These are phyloP conservation scores for Hydnomerulius pinastri DNA, from an alignment of 768 basidiomycete species.

Conservation along the genomic window DNA sequence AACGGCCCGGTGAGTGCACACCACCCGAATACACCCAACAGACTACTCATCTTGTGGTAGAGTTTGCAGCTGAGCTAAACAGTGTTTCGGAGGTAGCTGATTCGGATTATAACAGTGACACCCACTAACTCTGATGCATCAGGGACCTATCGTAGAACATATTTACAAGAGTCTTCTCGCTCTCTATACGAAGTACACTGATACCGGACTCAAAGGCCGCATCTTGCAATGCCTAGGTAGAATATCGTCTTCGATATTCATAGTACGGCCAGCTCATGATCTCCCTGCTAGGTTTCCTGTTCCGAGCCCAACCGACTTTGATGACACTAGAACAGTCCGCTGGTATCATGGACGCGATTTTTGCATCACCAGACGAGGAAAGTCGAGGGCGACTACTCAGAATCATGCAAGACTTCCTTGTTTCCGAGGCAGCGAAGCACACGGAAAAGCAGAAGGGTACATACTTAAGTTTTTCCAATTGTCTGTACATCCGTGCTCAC, in stretches of 20 bases:
- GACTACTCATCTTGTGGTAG: slow-evolving; percentile 33
- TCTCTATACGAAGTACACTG: slow-evolving; percentile 68
- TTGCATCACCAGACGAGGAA: slow-evolving; percentile 72
- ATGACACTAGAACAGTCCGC: slow-evolving; percentile 84
- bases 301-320: slow-evolving; percentile 87
- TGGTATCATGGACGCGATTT: slow-evolving; percentile 87
- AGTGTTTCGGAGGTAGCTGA: slow-evolving; percentile 53
- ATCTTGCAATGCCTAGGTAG: slow-evolving; percentile 85
- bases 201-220: slow-evolving; percentile 62
- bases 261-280: background rate
- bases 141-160: slow-evolving; percentile 81
- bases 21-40: too few species aligned
- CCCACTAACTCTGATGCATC: slow-evolving; percentile 9
- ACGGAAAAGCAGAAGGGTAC: slow-evolving; percentile 68
- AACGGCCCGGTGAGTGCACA: slow-evolving; percentile 54
- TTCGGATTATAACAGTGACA: background rate
- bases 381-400: slow-evolving; percentile 72
- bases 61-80: slow-evolving; percentile 56
- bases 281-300: slow-evolving; percentile 71
- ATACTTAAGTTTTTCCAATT: background rate
- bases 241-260: slow-evolving; percentile 15
- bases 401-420: slow-evolving; percentile 90
- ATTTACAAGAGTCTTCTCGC: slow-evolving; percentile 73
- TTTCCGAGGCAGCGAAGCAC: slow-evolving; percentile 81
- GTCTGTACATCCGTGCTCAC: background rate